Evolutionary conservation across 164 flowering plant species (phyloP), one percentile per base, ranked within the genome.

Genomic region (grape (Vitis vinifera)): DNA sequence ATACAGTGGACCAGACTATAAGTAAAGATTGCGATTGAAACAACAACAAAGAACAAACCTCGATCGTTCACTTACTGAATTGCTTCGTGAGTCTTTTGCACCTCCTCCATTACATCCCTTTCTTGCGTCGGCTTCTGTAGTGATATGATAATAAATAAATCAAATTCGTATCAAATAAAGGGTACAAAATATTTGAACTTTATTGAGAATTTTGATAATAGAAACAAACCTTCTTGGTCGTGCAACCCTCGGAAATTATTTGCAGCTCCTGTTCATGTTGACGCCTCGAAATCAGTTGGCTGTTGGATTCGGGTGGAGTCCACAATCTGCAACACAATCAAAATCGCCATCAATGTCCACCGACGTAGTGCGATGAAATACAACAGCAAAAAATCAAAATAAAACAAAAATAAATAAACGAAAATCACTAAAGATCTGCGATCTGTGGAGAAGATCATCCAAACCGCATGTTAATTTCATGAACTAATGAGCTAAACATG

Each of bases 51-150:
- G 6, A 4, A 64, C 11, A 31, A 70, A 64, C 5, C 13, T 52
- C 2, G 53, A 52, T 48, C 62, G 17, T 15, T 29, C 30, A 83
- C 97, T 90, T 79, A 92, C 99, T 88, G 84, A 64, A 95, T 89
- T 47, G 96, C 93, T 82, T 86, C 88, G 59, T 87, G 94, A 57
- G 99, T 92, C 79, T 77, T 90, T 71, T 80, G 77, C 62, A 95
- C 91, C 73, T 90, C 91, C 6, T 82, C 85, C 88, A 85, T 82
- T 52, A 90, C 84, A 84, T 81, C 84, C 70, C 74, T 80, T 48
- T 78, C 78, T 37, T 69, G 62, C 19, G 70, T 73, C 62, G 67
- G 72, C 59, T 85, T 84, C 91, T 85, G 80, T 37, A 37, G 7
- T 37, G 4, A 51, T 44, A 2, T 15, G 31, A 13, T 55, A 23